phyloP scores from a whole-genome alignment of 495 filamentous ascomycete species.

The Daldinia grandis region DNA sequence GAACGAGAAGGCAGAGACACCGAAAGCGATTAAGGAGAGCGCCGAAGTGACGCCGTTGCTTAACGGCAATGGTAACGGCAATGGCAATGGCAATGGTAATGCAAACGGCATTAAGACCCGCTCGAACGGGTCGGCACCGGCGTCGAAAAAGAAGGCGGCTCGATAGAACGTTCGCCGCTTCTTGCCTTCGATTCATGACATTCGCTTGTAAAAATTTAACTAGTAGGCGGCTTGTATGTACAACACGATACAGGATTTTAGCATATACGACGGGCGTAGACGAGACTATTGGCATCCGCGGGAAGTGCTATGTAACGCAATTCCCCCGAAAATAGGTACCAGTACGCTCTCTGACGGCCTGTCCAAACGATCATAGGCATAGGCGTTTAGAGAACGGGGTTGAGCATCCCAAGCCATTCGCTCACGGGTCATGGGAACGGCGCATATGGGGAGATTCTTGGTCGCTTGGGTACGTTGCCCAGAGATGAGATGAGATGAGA shows the following conservation, averaged over 20 bases:
- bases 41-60: slow-evolving; percentile 25
- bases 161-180: slow-evolving; percentile 20
- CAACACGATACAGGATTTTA: slow-evolving; percentile 24
- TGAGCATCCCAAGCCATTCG: slow-evolving; percentile 38
- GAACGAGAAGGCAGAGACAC: slow-evolving; percentile 32
- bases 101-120: slow-evolving; percentile 38
- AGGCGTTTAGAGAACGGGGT: slow-evolving; percentile 33
- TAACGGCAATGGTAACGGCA: slow-evolving; percentile 33
- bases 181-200: slow-evolving; percentile 22
- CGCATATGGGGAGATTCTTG: slow-evolving; percentile 15
- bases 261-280: slow-evolving; percentile 26
- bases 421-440: slow-evolving; percentile 29
- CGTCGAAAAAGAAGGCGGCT: slow-evolving; percentile 29
- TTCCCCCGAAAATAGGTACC: slow-evolving; percentile 1
- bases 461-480: slow-evolving; percentile 31
- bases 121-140: slow-evolving; percentile 33
- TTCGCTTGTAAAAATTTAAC: slow-evolving; percentile 39
- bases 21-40: slow-evolving; percentile 10
- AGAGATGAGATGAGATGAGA: background rate
- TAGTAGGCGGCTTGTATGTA: slow-evolving; percentile 22
- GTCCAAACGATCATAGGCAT: slow-evolving; percentile 25
- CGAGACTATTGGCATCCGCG: slow-evolving; percentile 3
- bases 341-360: slow-evolving; percentile 2
- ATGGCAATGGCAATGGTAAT: slow-evolving; percentile 30
- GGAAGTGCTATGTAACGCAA: background rate